Evolutionary conservation across 345 rosid genomes (phyloP).

Genomic region (Carallia brachiata): DNA sequence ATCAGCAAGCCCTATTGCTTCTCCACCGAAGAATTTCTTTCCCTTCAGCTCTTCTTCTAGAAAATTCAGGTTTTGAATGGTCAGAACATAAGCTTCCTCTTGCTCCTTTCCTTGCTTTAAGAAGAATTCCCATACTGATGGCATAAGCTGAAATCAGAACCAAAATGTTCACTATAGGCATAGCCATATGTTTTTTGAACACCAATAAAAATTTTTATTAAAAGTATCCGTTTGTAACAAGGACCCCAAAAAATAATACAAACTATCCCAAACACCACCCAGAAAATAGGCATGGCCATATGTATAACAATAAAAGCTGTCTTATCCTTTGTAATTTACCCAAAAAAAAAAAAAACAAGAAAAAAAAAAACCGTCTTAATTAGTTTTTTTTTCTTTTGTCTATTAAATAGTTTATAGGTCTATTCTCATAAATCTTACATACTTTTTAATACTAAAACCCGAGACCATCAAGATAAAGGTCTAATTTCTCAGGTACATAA

Average conservation of each 20-base stretch:
- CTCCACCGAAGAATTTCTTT: slow-evolving; percentile 45
- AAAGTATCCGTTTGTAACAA: no score
- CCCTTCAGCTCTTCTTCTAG: slow-evolving; percentile 38
- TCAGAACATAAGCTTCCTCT: slow-evolving; percentile 22
- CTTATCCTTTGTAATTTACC: background rate
- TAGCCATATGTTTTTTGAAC: background rate
- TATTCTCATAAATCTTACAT: no score
- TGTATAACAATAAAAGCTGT: background rate
- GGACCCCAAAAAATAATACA: no score
- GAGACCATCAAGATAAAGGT: no score
- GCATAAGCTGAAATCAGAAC: slow-evolving; percentile 15
- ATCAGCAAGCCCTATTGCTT: slow-evolving; percentile 35
- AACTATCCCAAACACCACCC: no score
- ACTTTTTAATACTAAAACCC: no score
- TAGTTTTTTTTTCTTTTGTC: no score
- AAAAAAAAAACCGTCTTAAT: no score
- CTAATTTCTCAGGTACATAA: no score
- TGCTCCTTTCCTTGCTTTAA: slow-evolving; percentile 21
- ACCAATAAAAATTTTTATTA: no score
- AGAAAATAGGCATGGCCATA: background rate
- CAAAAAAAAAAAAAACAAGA: no score
- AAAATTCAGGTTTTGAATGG: slow-evolving; percentile 20
- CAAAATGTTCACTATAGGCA: background rate
- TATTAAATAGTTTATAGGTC: no score
- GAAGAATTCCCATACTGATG: slow-evolving; percentile 25